A percentile compares a stretch with the other conserved stretches of the same genome.
Evolutionary conservation across 2,329 filamentous ascomycete genomes (phyloP).

Genomic region (Pseudogymnoascus sp.): DNA sequence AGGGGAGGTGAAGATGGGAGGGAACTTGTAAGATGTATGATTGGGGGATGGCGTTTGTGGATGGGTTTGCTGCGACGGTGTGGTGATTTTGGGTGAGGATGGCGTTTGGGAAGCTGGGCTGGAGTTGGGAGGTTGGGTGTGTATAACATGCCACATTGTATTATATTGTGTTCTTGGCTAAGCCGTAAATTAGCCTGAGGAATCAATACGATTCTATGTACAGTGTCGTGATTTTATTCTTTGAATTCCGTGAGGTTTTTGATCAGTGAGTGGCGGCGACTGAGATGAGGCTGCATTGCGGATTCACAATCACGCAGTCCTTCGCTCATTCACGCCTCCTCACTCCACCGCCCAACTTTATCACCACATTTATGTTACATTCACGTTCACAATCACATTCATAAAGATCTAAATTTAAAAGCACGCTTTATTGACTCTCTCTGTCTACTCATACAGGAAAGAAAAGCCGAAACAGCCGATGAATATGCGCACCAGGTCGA

Average conservation of each 20-base stretch:
- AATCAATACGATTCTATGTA: not conserved
- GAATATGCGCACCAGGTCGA: not conserved
- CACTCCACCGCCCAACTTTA: not conserved
- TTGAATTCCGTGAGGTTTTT: not conserved
- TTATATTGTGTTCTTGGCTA: not conserved
- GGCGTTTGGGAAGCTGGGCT: not conserved
- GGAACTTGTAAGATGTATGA: not conserved
- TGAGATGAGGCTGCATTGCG: not conserved
- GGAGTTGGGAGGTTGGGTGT: not conserved
- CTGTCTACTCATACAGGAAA: not conserved
- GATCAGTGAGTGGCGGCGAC: not conserved
- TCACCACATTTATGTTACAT: not conserved
- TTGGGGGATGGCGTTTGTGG: not conserved
- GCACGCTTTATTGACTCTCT: not conserved
- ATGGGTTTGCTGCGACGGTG: not conserved
- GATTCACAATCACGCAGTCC: not conserved
- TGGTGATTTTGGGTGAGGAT: not conserved
- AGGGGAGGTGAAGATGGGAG: not conserved
- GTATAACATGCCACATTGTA: not conserved
- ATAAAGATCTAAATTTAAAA: not conserved
- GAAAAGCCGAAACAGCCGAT: not conserved
- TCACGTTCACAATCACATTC: not conserved
- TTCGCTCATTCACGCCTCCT: not conserved
- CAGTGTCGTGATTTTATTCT: not conserved
- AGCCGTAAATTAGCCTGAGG: not conserved